These are phyloP conservation scores for Protomyces pachydermus DNA, from an alignment of 1,139 yeast genomes.

Conservation along the genomic window DNA sequence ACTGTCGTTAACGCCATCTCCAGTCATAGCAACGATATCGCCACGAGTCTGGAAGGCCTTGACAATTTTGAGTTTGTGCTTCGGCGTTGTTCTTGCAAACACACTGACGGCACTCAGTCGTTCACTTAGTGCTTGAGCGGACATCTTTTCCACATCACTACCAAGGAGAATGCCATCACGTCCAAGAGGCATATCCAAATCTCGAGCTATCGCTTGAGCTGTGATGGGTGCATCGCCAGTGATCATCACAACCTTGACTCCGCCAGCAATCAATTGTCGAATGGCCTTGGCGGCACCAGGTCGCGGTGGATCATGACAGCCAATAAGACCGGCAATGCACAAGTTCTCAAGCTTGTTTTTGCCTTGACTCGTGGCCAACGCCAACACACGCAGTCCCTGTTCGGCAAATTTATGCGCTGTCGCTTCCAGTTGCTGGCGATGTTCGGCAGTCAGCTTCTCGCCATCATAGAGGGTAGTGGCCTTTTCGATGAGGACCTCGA, in stretches of 20 bases:
- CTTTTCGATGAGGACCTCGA: conserved; percentile 62
- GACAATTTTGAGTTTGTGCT: conserved; percentile 87
- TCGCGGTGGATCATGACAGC: conserved; percentile 97
- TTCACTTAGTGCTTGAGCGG: conserved; percentile 62
- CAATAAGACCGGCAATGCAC: conserved; percentile 75
- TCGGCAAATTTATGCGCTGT: conserved; percentile 64
- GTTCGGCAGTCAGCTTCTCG: conserved; percentile 51
- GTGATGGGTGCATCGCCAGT: conserved; percentile 95
- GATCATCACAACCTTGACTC: conserved; percentile 94
- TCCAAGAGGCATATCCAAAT: conserved; percentile 81
- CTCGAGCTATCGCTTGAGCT: conserved; percentile 83
- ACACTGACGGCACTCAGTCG: conserved; percentile 79
- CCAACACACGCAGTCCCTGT: conserved; percentile 84
- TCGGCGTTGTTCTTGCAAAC: conserved; percentile 95
- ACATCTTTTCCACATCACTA: conserved; percentile 66
- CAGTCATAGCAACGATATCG: conserved; percentile 97
- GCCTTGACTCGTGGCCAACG: conserved; percentile 47
- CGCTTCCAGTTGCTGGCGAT: conserved; percentile 46
- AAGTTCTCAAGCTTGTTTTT: conserved; percentile 45
- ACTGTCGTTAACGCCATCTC: conserved; percentile 98
- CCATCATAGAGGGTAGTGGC: conserved; percentile 55
- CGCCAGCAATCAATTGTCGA: conserved; percentile 72
- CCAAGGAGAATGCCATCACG: conserved; percentile 75
- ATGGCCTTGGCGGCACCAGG: conserved; percentile 71
- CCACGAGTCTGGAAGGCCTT: conserved; percentile 88